phyloP scores from a whole-genome alignment of 108 stramenopile species.

The Nitzschia sp. region DNA sequence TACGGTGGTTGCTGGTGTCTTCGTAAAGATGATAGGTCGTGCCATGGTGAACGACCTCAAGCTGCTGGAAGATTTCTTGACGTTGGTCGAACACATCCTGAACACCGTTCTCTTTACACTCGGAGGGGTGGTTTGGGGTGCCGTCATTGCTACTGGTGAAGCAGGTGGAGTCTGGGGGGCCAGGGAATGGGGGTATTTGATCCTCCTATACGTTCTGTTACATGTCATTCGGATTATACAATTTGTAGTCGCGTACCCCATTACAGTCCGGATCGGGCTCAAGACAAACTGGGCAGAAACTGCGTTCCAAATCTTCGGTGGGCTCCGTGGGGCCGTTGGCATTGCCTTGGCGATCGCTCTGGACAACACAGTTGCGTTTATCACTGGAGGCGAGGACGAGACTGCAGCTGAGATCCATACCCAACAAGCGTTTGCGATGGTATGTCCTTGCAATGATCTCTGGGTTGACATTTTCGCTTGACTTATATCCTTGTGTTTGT shows the following conservation, averaged over 20 bases:
- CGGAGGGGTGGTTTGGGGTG: constrained; percentile 84
- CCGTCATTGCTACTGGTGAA: constrained; percentile 37
- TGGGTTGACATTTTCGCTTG: too few relatives aligned
- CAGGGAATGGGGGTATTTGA: constrained; percentile 70
- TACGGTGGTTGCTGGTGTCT: constrained; percentile 72
- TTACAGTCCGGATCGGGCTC: constrained; percentile 63
- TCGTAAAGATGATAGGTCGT: constrained; percentile 55
- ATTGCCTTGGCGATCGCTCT: constrained; percentile 80
- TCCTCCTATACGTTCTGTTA: constrained; percentile 64
- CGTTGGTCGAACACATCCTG: constrained; percentile 75
- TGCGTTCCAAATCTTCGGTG: constrained; percentile 71
- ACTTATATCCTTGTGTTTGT: too few relatives aligned
- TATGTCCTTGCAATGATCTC: too few relatives aligned
- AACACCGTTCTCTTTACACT: constrained; percentile 92
- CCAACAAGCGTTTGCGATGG: constrained; percentile 36
- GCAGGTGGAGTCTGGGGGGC: constrained; percentile 38
- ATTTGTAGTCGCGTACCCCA: constrained; percentile 64
- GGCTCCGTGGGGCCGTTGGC: constrained; percentile 86
- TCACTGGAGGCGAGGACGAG: constrained; percentile 12
- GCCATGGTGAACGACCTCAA: constrained; percentile 68
- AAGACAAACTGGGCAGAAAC: constrained; percentile 55
- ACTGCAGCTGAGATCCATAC: constrained; percentile 15
- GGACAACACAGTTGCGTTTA: constrained; percentile 44
- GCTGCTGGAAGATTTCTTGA: constrained; percentile 81
- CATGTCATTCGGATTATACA: constrained; percentile 60